phyloP scores from a whole-genome alignment of 176 grass and related monocot species.

The Miscanthus lutarioriparius region DNA sequence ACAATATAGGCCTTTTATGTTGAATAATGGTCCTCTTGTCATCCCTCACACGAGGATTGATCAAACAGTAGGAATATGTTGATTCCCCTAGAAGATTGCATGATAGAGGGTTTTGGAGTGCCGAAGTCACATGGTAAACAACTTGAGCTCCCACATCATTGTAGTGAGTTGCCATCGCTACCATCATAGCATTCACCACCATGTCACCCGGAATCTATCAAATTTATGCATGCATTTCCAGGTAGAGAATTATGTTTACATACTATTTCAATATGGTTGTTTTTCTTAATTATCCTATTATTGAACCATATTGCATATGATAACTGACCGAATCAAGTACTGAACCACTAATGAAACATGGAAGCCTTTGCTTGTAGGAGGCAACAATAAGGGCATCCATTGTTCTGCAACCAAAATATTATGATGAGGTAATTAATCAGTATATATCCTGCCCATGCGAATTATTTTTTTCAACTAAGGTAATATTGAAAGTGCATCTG shows the following conservation, averaged over 20 bases:
- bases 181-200: slow-evolving; percentile 28
- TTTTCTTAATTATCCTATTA: too few relatives aligned
- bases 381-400: too few relatives aligned
- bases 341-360: neutral
- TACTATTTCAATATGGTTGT: neutral
- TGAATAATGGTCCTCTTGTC: neutral
- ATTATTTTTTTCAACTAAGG: neutral
- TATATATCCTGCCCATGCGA: neutral
- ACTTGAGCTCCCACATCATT: neutral
- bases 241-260: too few relatives aligned
- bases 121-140: slow-evolving; percentile 39
- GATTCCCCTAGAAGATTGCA: slow-evolving; percentile 37
- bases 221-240: neutral
- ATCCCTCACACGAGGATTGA: neutral
- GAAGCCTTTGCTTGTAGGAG: neutral
- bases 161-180: slow-evolving; percentile 15
- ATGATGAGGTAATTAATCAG: neutral
- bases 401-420: too few relatives aligned
- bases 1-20: slow-evolving; percentile 14
- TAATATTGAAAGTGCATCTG: too few relatives aligned
- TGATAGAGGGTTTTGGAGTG: slow-evolving; percentile 38
- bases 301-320: neutral
- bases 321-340: neutral
- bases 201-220: slow-evolving; percentile 35
- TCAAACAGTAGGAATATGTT: neutral